Base-by-base conservation (phyloP, 2,329 filamentous ascomycete species). In the Xylariales sp. region DNA sequence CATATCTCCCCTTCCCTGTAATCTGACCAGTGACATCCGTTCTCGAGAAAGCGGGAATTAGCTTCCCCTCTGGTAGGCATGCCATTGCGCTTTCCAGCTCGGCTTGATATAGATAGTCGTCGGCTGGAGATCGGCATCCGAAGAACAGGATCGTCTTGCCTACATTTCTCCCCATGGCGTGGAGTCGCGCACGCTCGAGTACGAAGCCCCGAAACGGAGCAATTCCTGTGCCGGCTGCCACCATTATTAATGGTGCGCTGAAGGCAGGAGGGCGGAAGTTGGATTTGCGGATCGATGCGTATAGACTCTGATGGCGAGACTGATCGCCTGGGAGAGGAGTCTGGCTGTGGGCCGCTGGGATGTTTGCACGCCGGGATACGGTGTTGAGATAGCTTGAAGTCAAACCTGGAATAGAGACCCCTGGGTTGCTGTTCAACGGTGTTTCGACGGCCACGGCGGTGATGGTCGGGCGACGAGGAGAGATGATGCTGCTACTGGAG, bases 201-300 rank as follows among this genome's bases (percentile, higher is more conserved):
- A 56, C 43, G 37, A 56, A 56, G 38, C 43, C 52, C 19, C 49
- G 47, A 42, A 56, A 51, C 0, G 69, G 70, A 1, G 70, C 70
- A 4, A 74, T 52, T 4, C 71, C 71, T 1, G 70, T 73, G 6
- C 72, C 73, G 0, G 71, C 65, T 0, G 59, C 69, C 9, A 74
- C 60, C 61, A 75, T 70, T 36, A 79, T 61, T 14, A 79, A 56
- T 0, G 74, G 71, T 3, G 57, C 58, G 9, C 62, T 53, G 2
- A 50, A 34, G 6, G 59, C 47, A 0, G 70, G 70, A 1, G 73
- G 61, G 38, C 65, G 65, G 60, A 73, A 74, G 20, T 63, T 65
- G 4, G 61, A 63, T 39, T 58, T 60, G 24, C 64, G 61, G 32
- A 70, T 54, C 40, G 14, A 9, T 5, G 32, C 32, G 18, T 18